These are phyloP conservation scores for Phaseolus coccineus DNA, from an alignment of 331 rosid genomes.

Conservation along the genomic window DNA sequence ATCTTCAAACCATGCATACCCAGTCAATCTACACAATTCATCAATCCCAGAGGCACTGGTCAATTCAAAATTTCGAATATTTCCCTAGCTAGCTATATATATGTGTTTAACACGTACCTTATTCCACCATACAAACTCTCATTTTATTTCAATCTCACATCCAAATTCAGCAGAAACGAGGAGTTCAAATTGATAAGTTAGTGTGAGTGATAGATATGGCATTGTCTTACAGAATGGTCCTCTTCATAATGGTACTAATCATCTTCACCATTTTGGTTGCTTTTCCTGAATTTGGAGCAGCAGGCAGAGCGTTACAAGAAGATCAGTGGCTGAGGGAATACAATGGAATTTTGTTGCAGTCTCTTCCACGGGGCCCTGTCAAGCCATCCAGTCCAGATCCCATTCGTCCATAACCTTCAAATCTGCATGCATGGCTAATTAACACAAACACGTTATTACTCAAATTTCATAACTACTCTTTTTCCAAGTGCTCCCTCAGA, in stretches of 20 bases:
- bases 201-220: slow-evolving; percentile 28
- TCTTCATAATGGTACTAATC: slow-evolving; percentile 15
- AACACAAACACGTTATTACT: neutral
- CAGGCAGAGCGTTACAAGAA: slow-evolving; percentile 43
- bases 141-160: neutral
- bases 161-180: neutral
- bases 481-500: neutral
- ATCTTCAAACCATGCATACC: slow-evolving; percentile 16
- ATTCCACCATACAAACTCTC: too few relatives aligned
- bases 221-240: slow-evolving; percentile 35
- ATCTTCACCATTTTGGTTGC: slow-evolving; percentile 39
- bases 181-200: neutral
- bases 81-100: neutral
- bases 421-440: neutral
- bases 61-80: neutral
- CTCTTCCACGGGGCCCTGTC: slow-evolving; percentile 44
- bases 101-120: too few relatives aligned
- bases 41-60: neutral
- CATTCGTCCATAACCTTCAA: neutral
- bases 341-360: slow-evolving; percentile 38
- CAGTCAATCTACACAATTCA: neutral
- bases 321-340: slow-evolving; percentile 39
- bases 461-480: neutral
- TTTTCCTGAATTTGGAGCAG: slow-evolving; percentile 46
- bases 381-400: slow-evolving; percentile 45